Base-by-base conservation (phyloP, 345 rosid genomes). In the Eucalyptus melliodora region DNA sequence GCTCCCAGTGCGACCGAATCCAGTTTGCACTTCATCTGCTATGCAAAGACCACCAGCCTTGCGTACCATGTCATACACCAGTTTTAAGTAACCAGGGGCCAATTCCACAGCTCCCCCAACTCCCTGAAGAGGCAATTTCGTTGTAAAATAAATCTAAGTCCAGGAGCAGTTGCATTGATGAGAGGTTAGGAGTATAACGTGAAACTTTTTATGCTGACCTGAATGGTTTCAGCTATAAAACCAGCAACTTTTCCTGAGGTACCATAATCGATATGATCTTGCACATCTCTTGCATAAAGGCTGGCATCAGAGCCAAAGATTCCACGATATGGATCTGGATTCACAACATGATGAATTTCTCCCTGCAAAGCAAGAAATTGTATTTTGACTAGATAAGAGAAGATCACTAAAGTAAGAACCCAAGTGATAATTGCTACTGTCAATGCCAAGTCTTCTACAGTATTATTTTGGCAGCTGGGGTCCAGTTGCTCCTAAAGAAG, bases 21-120 rank as follows among this genome's bases (percentile, higher is more conserved):
- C 99, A 30, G 97, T 95, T 94, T 98, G 99, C 87, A 98, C 98
- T 94, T 98, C 99, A 91, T 97, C 99, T 10, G 98, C 99, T 65
- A 96, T 98, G 94, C 98, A 96, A 90, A 96, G 95, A 89, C 99
- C 98, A 49, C 98, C 97, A 91, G 99, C 98, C 67, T 95, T 94
- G 88, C 90, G 95, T 42, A 98, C 96, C 92, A 94, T 96, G 88
- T 95, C 98, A 92, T 96, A 96, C 55, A 96, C 99, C 86, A 90
- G 91, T 91, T 96, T 96, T 88, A 97, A 90, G 93, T 98, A 98
- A 67, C 99, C 99, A 30, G 99, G 98, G 92, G 99, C 99, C 59
- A 98, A 91, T 91, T 98, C 99, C 88, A 97, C 99, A 88, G 99
- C 94, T 89, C 99, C 99, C 89, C 99, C 99, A 19, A 93, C 99